Base-by-base conservation (phyloP, 192 early-diverging fungal species). In the Oehlia diaphana region DNA sequence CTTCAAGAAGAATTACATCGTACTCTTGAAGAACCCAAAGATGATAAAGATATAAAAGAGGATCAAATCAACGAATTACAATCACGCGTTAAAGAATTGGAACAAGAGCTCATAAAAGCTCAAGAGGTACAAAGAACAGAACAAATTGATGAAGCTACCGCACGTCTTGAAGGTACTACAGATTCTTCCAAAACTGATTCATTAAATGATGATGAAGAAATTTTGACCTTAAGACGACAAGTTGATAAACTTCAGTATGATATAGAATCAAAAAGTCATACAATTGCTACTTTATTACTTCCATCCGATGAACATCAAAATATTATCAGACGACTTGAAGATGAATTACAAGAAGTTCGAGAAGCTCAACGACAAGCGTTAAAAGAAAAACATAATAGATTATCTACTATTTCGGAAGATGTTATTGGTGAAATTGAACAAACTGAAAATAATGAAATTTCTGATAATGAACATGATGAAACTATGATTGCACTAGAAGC, bases 271-370 rank as follows among this genome's bases (percentile, higher is more conserved):
- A 75, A 75, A 23, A 75, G 58, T 61, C 74, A 62, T 26, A 75
- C 53, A 50, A 75, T 75, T 61, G 74, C 74, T 47, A n/a, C 74
- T 26, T 58, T 75, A 39, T 75, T 75, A 50, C 49, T 75, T 8
- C 50, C 74, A 53, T 28, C 74, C 2, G 26, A 8, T 47, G 74
- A 75, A 23, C 49, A 39, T 62, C 74, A 75, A 61, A 53, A 75
- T 63, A 31, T 19, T 33, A 75, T 75, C 39, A 42, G 53, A 19
- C 0, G 58, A 50, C 19, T 75, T 13, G 50, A 75, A 75, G 23
- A 61, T 63, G 50, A 61, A 50, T 61, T 75, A 35, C 74, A 75
- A 75, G 26, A 75, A 61, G 13, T 61, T 61, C 49, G 35, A 63
- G 74, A 75, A 71, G 39, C 39, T 39, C 69, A 39, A 37, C 39